Evolutionary conservation across 306 rosid genomes (phyloP).

Genomic region (Casuarina glauca): DNA sequence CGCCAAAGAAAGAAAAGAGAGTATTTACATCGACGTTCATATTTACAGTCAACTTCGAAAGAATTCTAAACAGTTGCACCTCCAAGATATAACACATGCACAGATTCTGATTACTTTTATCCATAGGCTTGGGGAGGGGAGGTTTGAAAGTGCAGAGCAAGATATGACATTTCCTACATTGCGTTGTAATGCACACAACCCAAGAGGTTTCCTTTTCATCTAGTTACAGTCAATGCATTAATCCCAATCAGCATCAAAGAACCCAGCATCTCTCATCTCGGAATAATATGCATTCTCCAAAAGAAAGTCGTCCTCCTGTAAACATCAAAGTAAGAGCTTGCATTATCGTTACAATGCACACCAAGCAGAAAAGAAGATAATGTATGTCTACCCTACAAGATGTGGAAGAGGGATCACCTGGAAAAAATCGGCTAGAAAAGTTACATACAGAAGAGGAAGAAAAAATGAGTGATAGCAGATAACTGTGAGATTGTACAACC

Average conservation of each 20-base stretch:
- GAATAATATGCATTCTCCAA: constrained; percentile 75
- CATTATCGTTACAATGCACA: constrained; percentile 11
- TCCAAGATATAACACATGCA: too few species aligned
- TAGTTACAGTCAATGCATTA: constrained; percentile 32
- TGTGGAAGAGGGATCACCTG: constrained; percentile 38
- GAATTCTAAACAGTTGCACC: too few species aligned
- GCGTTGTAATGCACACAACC: neutral
- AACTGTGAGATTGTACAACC: constrained; percentile 62
- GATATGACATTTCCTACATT: neutral
- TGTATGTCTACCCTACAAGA: neutral
- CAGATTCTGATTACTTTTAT: too few species aligned
- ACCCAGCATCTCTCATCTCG: constrained; percentile 91
- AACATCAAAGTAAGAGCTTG: constrained; percentile 8
- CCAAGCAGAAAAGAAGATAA: constrained; percentile 7
- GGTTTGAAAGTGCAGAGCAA: neutral
- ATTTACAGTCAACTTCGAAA: too few species aligned
- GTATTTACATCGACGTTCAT: too few species aligned
- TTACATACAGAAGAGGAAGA: constrained; percentile 67
- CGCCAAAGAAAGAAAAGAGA: too few species aligned
- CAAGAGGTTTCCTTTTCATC: neutral
- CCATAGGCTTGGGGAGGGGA: neutral
- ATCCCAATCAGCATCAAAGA: constrained; percentile 87
- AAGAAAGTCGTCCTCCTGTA: constrained; percentile 75
- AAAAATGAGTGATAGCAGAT: constrained; percentile 65
- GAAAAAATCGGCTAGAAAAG: constrained; percentile 72